A percentile compares a stretch with the other conserved stretches of the same genome.
These are phyloP conservation scores for Amanita pseudoporphyria DNA, from an alignment of 768 basidiomycete genomes.

Conservation along the genomic window DNA sequence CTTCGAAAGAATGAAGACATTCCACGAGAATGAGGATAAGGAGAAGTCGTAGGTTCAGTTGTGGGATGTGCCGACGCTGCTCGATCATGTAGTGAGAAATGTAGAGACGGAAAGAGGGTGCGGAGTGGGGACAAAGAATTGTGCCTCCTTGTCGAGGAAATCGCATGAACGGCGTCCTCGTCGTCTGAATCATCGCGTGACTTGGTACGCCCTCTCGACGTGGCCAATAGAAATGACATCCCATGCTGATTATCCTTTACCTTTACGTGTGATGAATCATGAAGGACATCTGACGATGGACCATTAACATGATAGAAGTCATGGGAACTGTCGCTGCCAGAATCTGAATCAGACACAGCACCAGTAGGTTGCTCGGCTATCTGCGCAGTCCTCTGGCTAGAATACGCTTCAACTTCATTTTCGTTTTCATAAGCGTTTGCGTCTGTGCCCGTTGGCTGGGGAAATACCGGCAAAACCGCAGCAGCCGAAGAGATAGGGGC, in stretches of 20 bases:
- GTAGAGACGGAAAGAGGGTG: conserved; percentile 5
- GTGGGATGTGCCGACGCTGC: conserved; percentile 6
- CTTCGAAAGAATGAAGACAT: conserved; percentile 5
- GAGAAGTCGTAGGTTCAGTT: not conserved
- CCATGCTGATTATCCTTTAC: not conserved
- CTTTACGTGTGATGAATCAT: not conserved
- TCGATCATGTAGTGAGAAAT: conserved; percentile 4
- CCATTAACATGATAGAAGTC: conserved; percentile 1
- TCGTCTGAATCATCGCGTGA: not conserved
- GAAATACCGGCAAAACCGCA: conserved; percentile 17
- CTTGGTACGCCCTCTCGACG: not conserved
- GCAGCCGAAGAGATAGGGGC: conserved; percentile 29
- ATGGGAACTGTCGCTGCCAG: conserved; percentile 2
- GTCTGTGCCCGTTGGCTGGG: not conserved
- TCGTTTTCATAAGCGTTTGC: not conserved
- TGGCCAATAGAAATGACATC: not conserved
- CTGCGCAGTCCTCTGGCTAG: not conserved
- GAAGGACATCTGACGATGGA: not conserved
- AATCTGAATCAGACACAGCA: conserved; percentile 3
- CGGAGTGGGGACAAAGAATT: conserved; percentile 6
- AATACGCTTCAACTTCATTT: not conserved
- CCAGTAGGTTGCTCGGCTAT: not conserved
- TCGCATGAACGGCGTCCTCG: not conserved
- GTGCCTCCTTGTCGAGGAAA: not conserved
- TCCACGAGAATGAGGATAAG: not conserved